Base-by-base conservation (phyloP, 495 filamentous ascomycete species). In the Neohortaea acidophila region DNA sequence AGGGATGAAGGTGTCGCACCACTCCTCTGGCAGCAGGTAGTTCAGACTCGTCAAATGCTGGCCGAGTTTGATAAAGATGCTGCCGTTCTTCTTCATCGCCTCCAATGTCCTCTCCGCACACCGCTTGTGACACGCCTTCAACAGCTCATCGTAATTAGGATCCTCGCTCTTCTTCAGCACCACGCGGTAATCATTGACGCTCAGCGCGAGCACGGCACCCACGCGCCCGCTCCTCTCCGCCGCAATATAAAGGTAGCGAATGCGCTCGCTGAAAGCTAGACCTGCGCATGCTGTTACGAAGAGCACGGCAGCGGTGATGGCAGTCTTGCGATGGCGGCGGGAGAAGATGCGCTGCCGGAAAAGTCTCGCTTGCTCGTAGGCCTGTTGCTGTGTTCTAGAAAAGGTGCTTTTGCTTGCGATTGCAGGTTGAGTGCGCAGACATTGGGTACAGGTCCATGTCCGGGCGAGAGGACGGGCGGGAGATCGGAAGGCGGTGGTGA, bases 11-110 rank as follows among this genome's bases (percentile, higher is more conserved):
- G 87, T 94, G 19, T 77, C 76, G 24, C 85, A 94, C 91, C 91
- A 99, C 62, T 99, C 89, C 14, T 67, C 54, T 1, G 91, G 89
- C 4, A 99, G 72, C 9, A 99, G 67, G 55, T 99, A 99, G 51
- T 84, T 85, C 83, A 99, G 84, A 44, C 84, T 89, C 53, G 81
- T 89, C 58, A 99, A 59, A 62, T 99, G 89, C 48, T 99, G 89
- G 17, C 89, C 89, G 19, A 99, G 61, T 58, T 99, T 99, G 52
- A 99, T 96, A 49, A 96, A 99, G 50, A 99, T 85, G 4, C 86
- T 92, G 25, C 89, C 89, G 61, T 91, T 96, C 62, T 77, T 80
- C 65, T 99, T 87, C 20, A 99, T 61, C 0, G 89, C 85, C 24
- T 67, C 65, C 13, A 96, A 62, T 9, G 89, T 94, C 38, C 89